Percentiles rank a stretch among this genome's conserved stretches.
Evolutionary conservation across 495 filamentous ascomycete genomes (phyloP).

Genomic region (Apiosordaria backusii): DNA sequence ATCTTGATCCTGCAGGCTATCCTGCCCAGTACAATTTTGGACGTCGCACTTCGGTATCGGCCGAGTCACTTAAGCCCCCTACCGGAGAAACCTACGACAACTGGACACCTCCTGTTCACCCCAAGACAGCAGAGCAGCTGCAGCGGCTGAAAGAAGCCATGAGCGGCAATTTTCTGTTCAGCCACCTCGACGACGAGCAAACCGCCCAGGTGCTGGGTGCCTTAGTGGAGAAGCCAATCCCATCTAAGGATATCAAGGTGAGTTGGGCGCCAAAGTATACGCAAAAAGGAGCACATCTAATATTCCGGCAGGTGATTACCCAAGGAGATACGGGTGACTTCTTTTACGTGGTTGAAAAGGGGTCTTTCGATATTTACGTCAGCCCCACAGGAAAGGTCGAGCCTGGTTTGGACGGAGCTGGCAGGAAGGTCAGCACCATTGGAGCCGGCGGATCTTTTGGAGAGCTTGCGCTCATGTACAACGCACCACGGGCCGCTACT

Average conservation of each 20-base stretch:
- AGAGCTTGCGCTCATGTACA: slow-evolving; percentile 97
- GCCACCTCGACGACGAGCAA: slow-evolving; percentile 90
- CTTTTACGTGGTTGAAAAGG: slow-evolving; percentile 95
- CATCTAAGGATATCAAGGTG: slow-evolving; percentile 86
- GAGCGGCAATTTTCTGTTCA: slow-evolving; percentile 88
- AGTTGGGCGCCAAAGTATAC: slow-evolving; percentile 6
- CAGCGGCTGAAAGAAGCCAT: slow-evolving; percentile 76
- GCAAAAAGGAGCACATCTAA: neutral
- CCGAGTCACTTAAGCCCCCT: slow-evolving; percentile 83
- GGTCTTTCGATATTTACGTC: slow-evolving; percentile 88
- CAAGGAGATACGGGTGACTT: slow-evolving; percentile 96
- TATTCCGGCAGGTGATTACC: slow-evolving; percentile 63
- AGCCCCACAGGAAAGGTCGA: slow-evolving; percentile 74
- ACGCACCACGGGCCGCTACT: slow-evolving; percentile 94
- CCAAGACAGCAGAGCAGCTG: slow-evolving; percentile 78
- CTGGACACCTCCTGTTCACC: slow-evolving; percentile 82
- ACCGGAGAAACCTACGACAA: slow-evolving; percentile 76
- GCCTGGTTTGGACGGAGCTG: slow-evolving; percentile 79
- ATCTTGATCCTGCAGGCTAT: slow-evolving; percentile 61
- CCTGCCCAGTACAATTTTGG: slow-evolving; percentile 91
- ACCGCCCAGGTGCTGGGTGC: slow-evolving; percentile 82
- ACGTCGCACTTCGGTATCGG: slow-evolving; percentile 92
- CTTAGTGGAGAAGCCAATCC: slow-evolving; percentile 90
- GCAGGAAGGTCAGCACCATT: slow-evolving; percentile 75
- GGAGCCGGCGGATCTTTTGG: slow-evolving; percentile 94